Base-by-base conservation (phyloP, 1,284 basidiomycete genomes). In the Boletus mariae region DNA sequence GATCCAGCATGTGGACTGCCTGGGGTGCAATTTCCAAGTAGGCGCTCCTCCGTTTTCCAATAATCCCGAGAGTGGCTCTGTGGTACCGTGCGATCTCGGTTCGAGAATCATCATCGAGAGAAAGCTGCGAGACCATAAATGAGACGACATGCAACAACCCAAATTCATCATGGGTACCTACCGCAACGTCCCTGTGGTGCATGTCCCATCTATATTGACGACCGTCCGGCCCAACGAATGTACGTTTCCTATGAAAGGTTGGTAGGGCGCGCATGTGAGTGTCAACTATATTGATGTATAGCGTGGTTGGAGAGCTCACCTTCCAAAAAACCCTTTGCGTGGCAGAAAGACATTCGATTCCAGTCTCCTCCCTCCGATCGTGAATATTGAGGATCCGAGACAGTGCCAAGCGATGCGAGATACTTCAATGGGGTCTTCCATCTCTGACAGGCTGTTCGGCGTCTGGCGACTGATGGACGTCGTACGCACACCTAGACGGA, bases 1-100 rank as follows among this genome's bases (percentile, higher is more conserved):
- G 54, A 35, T 75, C 65, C 15, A 73, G 25, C 56, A 76, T 75
- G 23, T 66, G 62, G 53, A 70, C 70, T 11, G 63, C 71, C 12
- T 62, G 53, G 4, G 66, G 64, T 38, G 59, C 62, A 5, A 75
- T 69, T 41, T 76, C 71, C 8, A 76, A 62, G 43, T 41, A 63
- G 0, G 72, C 56, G n/a, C 50, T 61, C 28, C 57, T 59, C 11
- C 55, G 53, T 38, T 54, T 59, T 37, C 63, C 63, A 15, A 62
- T 59, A 13, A 67, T 60, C 15, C 59, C 57, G 5, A 61, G 51
- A 5, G 51, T 59, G 11, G 56, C 53, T 44, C 61, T 55, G 51
- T 72, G 68, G 38, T 64, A 65, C 8, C 64, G 57, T 17, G 63
- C 70, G 3, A 73, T 47, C 29, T 61, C 63, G 3, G 48, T 45